A percentile compares a stretch with the other conserved stretches of the same genome.
Conservation (phyloP, 192 early-diverging fungal species). For the Mortierella alpina region DNA sequence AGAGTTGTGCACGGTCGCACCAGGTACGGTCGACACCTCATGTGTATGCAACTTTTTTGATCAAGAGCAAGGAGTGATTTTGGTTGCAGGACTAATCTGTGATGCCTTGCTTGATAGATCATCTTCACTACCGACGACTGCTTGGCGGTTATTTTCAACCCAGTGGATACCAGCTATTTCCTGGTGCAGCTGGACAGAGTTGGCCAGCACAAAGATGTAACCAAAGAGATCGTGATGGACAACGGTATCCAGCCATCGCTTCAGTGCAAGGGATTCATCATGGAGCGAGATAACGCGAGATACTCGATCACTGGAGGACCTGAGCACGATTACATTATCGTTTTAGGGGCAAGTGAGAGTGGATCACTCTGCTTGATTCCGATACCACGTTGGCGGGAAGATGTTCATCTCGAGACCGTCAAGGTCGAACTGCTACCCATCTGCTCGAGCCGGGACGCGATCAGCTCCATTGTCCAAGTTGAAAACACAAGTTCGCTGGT, state of each 20-base stretch:
- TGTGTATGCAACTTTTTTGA: neutral
- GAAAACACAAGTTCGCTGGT: slow-evolving; percentile 5
- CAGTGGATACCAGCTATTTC: neutral
- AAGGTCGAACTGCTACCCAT: neutral
- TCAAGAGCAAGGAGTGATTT: neutral
- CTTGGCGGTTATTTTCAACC: slow-evolving; percentile 19
- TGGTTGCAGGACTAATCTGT: neutral
- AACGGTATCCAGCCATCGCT: neutral
- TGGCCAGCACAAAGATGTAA: neutral
- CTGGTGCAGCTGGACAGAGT: slow-evolving; percentile 5
- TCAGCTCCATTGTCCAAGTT: slow-evolving; percentile 1
- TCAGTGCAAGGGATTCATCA: neutral
- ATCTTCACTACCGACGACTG: slow-evolving; percentile 26
- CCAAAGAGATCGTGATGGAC: neutral
- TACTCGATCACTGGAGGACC: neutral
- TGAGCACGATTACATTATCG: neutral
- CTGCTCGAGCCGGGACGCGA: no score
- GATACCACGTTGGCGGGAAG: neutral
- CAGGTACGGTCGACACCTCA: slow-evolving; percentile 9
- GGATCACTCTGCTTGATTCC: slow-evolving; percentile 16
- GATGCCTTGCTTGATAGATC: neutral
- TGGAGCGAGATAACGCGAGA: neutral
- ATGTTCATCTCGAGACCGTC: neutral
- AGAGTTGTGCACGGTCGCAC: neutral
- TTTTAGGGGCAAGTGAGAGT: slow-evolving; percentile 5